These are phyloP conservation scores for Sugiyamaella americana DNA, from an alignment of 805 yeast genomes.

Conservation along the genomic window DNA sequence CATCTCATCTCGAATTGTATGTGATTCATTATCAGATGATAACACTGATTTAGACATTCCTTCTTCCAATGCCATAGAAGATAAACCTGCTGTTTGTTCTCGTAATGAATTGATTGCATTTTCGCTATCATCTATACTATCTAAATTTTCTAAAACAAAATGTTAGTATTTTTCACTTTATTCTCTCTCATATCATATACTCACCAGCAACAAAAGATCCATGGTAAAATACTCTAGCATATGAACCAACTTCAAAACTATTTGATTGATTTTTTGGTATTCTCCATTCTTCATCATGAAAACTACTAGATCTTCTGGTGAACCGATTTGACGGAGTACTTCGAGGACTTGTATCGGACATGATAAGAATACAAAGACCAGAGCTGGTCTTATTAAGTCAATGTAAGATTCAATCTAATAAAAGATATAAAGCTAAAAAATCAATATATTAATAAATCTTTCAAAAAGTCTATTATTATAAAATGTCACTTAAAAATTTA, in stretches of 20 bases:
- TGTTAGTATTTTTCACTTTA: too few relatives aligned
- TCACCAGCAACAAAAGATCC: neutral
- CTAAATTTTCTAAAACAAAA: neutral
- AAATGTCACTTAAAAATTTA: too few relatives aligned
- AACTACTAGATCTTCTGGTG: neutral
- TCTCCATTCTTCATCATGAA: neutral
- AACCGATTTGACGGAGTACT: too few relatives aligned
- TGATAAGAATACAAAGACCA: too few relatives aligned
- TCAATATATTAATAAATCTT: too few relatives aligned
- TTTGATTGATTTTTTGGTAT: neutral
- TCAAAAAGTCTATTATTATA: too few relatives aligned
- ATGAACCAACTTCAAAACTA: conserved; percentile 2
- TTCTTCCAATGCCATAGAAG: conserved; percentile 21
- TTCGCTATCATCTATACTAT: neutral
- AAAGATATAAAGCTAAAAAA: too few relatives aligned
- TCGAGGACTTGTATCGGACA: too few relatives aligned
- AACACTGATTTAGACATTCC: conserved; percentile 13
- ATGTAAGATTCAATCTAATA: too few relatives aligned
- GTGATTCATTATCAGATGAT: neutral
- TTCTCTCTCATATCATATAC: too few relatives aligned
- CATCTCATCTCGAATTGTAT: conserved; percentile 6
- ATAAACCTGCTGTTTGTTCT: conserved; percentile 21
- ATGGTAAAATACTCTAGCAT: conserved; percentile 5
- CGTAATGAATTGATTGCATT: conserved; percentile 10
- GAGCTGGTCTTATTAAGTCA: too few relatives aligned